Evolutionary conservation across 148 eudicot genomes (phyloP), one percentile per base, ranked within the genome.

Genomic region (Chenopodium album): DNA sequence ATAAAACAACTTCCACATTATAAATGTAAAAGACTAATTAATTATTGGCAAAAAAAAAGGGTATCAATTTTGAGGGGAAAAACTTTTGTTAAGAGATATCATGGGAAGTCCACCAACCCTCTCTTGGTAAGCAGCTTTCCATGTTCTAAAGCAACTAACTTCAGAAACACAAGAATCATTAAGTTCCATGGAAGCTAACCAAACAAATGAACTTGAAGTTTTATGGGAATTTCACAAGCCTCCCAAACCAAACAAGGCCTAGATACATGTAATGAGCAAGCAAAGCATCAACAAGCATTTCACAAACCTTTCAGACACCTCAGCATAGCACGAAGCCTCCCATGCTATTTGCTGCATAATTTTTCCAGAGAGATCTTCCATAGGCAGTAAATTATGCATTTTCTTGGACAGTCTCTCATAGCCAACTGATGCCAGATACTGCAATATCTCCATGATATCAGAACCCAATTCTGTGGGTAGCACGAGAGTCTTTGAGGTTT

Each of bases 401-500:
- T 92, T 91, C 86, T 89, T 84, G 13, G 93, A 89, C 29, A 97
- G 88, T 86, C 85, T 86, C 80, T 90, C 93, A 72, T 88, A 82
- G 64, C 99, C 99, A 73, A 85, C 86, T 23, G 93, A 90, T 52
- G 96, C 94, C 88, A 94, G 80, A 72, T 84, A 84, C 79, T 97
- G 95, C 83, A 97, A 87, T 75, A 92, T 88, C 73, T 92, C 94
- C 89, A 93, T 88, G 79, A 92, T 83, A 78, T 90, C 89, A 59
- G 91, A 90, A 71, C 98, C 95, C 97, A 97, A 89, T 77, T 90
- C 89, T 26, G 90, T 92, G 46, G 98, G 96, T 86, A 97, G 90
- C 85, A 97, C 98, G 64, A 90, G 88, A 66, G 94, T 92, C 75
- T 84, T 90, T 31, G 99, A 97, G 68, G 90, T 93, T 89, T 97